Conservation (phyloP, 164 flowering plant species). For the Akebia trifoliata region DNA sequence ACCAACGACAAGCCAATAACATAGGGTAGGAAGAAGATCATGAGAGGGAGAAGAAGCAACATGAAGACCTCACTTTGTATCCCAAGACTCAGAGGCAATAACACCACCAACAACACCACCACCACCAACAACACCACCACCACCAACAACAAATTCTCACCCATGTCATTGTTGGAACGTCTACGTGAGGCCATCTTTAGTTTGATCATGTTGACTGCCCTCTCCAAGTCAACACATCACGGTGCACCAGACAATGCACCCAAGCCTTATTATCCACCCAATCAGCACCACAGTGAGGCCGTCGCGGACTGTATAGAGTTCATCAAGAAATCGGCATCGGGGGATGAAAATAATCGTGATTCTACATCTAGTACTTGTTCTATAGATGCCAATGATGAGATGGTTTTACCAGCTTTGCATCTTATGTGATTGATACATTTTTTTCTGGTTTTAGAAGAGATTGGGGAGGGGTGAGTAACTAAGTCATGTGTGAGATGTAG, state of each 20-base stretch:
- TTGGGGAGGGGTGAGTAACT: too few relatives aligned
- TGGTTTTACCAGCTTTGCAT: slow-evolving; percentile 18
- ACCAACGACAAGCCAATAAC: neutral
- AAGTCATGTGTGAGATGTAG: too few relatives aligned
- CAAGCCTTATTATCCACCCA: slow-evolving; percentile 16
- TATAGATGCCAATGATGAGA: slow-evolving; percentile 35
- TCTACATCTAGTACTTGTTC: slow-evolving; percentile 35
- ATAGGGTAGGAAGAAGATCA: too few relatives aligned
- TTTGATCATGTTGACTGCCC: slow-evolving; percentile 47
- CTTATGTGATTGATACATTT: slow-evolving; percentile 20
- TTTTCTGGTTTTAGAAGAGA: too few relatives aligned
- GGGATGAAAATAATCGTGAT: slow-evolving; percentile 10
- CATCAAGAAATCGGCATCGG: slow-evolving; percentile 48
- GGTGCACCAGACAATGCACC: neutral
- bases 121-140: neutral
- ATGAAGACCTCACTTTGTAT: slow-evolving; percentile 36
- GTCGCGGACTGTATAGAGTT: slow-evolving; percentile 86
- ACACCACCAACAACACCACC: slow-evolving; percentile 5
- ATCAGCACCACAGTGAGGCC: slow-evolving; percentile 61
- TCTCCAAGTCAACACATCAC: slow-evolving; percentile 21
- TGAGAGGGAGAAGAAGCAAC: slow-evolving; percentile 4
- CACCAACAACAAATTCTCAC: slow-evolving; percentile 20
- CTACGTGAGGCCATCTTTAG: slow-evolving; percentile 53
- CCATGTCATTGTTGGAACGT: slow-evolving; percentile 47
- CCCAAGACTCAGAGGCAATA: slow-evolving; percentile 21